Conservation (phyloP, 2,329 filamentous ascomycete species). For the Xylaria sp. region DNA sequence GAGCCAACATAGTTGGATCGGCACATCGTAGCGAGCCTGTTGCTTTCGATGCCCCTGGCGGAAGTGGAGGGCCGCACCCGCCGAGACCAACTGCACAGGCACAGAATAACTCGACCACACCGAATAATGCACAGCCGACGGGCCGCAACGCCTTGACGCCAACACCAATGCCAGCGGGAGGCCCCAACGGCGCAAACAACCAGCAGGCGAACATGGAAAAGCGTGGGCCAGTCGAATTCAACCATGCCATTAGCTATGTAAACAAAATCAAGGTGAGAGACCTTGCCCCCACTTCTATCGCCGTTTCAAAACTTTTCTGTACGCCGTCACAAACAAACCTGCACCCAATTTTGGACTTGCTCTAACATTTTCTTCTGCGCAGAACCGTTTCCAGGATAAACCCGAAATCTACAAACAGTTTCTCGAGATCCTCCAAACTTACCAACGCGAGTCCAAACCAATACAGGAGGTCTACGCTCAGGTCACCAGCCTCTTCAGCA, state of each 20-base stretch:
- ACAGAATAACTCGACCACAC: constrained; percentile 52
- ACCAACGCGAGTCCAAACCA: constrained; percentile 96
- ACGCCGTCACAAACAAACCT: constrained; percentile 31
- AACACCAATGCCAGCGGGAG: constrained; percentile 68
- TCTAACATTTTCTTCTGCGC: constrained; percentile 37
- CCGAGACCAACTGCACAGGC: constrained; percentile 50
- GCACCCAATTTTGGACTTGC: not conserved
- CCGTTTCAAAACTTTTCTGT: constrained; percentile 36
- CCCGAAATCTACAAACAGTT: constrained; percentile 99
- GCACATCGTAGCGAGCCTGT: constrained; percentile 50
- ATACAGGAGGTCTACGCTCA: constrained; percentile 99
- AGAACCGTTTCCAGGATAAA: constrained; percentile 97
- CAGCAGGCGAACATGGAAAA: constrained; percentile 78
- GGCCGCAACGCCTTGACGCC: constrained; percentile 67
- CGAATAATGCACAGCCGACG: constrained; percentile 58
- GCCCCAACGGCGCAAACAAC: constrained; percentile 69
- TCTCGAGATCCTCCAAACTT: constrained; percentile 96
- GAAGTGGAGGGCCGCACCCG: constrained; percentile 47
- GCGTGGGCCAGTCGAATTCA: constrained; percentile 95
- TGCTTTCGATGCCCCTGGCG: constrained; percentile 49
- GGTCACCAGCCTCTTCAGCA: constrained; percentile 92
- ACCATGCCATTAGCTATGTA: constrained; percentile 98
- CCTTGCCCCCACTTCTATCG: constrained; percentile 39
- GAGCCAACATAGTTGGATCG: constrained; percentile 60
- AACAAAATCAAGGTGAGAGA: constrained; percentile 95